Evolutionary conservation across 371 early-diverging fungal species (phyloP), one percentile per base, ranked within the genome.

Genomic region (Apophysomyces sp.): DNA sequence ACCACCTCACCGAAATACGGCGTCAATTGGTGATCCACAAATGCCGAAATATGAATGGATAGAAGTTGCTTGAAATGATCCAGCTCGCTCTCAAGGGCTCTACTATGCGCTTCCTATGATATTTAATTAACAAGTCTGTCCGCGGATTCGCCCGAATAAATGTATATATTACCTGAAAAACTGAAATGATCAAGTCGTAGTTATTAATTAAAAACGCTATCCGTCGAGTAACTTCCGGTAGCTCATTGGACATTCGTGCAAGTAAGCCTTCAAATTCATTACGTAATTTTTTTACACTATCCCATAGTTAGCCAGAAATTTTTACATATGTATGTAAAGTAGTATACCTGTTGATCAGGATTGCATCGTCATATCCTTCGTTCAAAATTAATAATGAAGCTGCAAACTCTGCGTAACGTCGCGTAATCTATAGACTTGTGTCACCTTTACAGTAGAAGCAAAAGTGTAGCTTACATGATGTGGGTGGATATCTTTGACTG

Each of bases 201-300:
- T 95, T 96, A 79, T 96, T 97, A 67, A 97, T 94, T 59, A 92
- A 73, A 57, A 95, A 94, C 11, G 94, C 88, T 53, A 89, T 79
- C 24, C 88, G 74, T 32, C 80, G 82, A 55, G 88, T 86, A 18
- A 76, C 73, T 52, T 91, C 92, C 2, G 79, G 58, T 60, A 92
- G 83, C 34, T 90, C 90, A 26, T 81, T 88, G 0, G 94, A 86
- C 85, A 93, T 90, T 24, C 86, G 80, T 11, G 79, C 70, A 4
- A 82, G 73, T 11, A 94, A 76, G 2, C 83, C 82, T 58, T 94
- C 92, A 31, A 94, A 83, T 61, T 94, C 95, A 44, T 84, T 83
- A 28, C 93, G 83, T 41, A 94, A 56, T n/a, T 91, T 83, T 6
- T 85, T 82, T 18, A 94, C 72, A 59, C 92, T 92, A 56, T 36